Evolutionary conservation across 305 asterid genomes (phyloP).

Genomic region (Coffea humblotiana): DNA sequence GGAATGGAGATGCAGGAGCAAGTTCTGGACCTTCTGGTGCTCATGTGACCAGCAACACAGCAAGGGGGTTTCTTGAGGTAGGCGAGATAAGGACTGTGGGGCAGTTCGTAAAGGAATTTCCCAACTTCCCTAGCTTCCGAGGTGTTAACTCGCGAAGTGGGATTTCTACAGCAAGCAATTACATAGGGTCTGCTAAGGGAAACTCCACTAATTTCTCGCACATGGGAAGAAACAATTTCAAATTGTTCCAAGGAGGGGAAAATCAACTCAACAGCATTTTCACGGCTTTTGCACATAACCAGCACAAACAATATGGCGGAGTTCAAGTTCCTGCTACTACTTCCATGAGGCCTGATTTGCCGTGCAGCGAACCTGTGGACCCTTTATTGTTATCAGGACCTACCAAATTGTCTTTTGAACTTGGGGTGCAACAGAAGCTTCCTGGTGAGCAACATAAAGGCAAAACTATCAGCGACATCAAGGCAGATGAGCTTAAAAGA

Average conservation of each 20-base stretch:
- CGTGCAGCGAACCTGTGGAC: slow-evolving; percentile 25
- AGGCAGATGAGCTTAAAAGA: slow-evolving; percentile 37
- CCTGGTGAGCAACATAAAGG: slow-evolving; percentile 43
- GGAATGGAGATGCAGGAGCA: slow-evolving; percentile 37
- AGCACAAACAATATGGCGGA: slow-evolving; percentile 30
- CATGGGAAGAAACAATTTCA: slow-evolving; percentile 22
- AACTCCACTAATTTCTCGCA: slow-evolving; percentile 25
- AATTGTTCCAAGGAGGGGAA: slow-evolving; percentile 24
- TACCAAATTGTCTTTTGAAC: slow-evolving; percentile 29
- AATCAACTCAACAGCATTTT: slow-evolving; percentile 32
- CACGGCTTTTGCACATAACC: slow-evolving; percentile 35
- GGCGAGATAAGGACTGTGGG: slow-evolving; percentile 22
- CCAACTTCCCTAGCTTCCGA: slow-evolving; percentile 27
- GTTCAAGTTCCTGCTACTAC: slow-evolving; percentile 30
- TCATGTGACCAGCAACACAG: slow-evolving; percentile 22
- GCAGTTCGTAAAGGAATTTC: slow-evolving; percentile 11
- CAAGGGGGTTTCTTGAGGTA: slow-evolving; percentile 27
- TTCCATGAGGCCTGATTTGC: slow-evolving; percentile 30
- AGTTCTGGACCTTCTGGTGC: slow-evolving; percentile 14
- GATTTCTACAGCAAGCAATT: slow-evolving; percentile 21
- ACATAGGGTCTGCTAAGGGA: slow-evolving; percentile 22
- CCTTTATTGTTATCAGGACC: slow-evolving; percentile 39
- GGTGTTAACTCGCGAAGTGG: slow-evolving; percentile 25
- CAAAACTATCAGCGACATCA: slow-evolving; percentile 48
- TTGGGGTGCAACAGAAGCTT: slow-evolving; percentile 30